phyloP scores from a whole-genome alignment of 2,329 filamentous ascomycete species.

The Akanthomyces uredinophilus region DNA sequence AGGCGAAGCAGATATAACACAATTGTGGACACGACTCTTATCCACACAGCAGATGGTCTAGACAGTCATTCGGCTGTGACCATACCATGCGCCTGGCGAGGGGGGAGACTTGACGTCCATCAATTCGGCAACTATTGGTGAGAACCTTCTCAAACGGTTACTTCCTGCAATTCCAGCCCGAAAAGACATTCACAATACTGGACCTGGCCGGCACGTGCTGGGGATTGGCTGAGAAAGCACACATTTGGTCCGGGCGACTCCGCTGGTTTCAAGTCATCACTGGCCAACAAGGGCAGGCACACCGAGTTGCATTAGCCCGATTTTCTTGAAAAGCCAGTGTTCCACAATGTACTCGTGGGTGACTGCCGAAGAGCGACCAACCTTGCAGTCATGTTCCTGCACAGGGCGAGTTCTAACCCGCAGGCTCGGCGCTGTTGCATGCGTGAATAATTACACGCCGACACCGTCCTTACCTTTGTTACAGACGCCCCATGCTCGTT shows the following conservation, averaged over 20 bases:
- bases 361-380: neutral
- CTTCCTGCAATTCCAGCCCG: neutral
- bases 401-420: neutral
- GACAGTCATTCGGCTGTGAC: neutral
- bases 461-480: neutral
- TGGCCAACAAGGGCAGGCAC: neutral
- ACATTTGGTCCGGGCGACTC: neutral
- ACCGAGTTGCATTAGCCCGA: neutral
- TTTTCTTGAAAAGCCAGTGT: neutral
- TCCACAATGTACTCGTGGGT: neutral
- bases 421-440: neutral
- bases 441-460: neutral
- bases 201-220: neutral
- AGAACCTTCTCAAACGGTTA: neutral
- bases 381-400: neutral
- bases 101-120: neutral
- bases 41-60: neutral
- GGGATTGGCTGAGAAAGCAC: neutral
- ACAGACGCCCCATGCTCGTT: neutral
- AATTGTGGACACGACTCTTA: neutral
- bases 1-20: neutral
- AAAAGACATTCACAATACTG: neutral
- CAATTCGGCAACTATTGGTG: neutral
- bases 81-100: neutral
- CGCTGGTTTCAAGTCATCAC: neutral